These are phyloP conservation scores for Umbelopsis isabellina DNA, from an alignment of 192 early-diverging fungal species.

Conservation along the genomic window DNA sequence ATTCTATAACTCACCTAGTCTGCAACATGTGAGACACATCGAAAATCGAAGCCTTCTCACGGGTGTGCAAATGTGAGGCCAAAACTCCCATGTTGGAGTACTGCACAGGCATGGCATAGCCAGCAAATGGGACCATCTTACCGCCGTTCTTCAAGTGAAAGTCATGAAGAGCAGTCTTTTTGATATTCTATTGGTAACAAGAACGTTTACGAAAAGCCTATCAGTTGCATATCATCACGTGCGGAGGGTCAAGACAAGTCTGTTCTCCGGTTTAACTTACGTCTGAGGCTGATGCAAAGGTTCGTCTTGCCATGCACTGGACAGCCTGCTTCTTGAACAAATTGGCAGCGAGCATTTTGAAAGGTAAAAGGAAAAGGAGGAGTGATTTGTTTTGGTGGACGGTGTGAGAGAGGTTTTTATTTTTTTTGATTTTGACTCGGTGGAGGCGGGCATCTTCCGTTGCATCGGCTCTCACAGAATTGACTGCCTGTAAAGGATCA, in stretches of 20 bases:
- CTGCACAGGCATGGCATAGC: conserved; percentile 96
- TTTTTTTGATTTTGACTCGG: conserved; percentile 19
- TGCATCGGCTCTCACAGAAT: conserved; percentile 26
- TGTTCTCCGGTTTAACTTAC: conserved; percentile 7
- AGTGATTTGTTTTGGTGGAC: not conserved
- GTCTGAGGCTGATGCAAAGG: conserved; percentile 3
- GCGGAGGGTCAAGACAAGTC: not conserved
- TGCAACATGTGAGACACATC: conserved; percentile 99
- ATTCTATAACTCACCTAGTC: conserved; percentile 60
- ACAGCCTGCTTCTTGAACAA: conserved; percentile 14
- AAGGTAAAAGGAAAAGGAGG: not conserved
- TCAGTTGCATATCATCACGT: not conserved
- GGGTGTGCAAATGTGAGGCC: conserved; percentile 88
- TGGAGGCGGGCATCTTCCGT: conserved; percentile 22
- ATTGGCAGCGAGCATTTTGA: conserved; percentile 12
- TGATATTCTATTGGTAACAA: conserved; percentile 29
- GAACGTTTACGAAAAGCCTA: too few relatives aligned
- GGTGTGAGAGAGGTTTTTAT: conserved; percentile 20
- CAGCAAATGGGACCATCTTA: conserved; percentile 98
- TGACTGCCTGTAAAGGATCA: conserved; percentile 23
- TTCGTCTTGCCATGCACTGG: conserved; percentile 8
- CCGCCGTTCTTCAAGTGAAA: conserved; percentile 91
- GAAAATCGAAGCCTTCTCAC: conserved; percentile 90
- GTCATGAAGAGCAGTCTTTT: conserved; percentile 87
- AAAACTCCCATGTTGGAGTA: conserved; percentile 85